Conservation (phyloP, 2,329 filamentous ascomycete genomes). For the Paraphaeosphaeria minitans region DNA sequence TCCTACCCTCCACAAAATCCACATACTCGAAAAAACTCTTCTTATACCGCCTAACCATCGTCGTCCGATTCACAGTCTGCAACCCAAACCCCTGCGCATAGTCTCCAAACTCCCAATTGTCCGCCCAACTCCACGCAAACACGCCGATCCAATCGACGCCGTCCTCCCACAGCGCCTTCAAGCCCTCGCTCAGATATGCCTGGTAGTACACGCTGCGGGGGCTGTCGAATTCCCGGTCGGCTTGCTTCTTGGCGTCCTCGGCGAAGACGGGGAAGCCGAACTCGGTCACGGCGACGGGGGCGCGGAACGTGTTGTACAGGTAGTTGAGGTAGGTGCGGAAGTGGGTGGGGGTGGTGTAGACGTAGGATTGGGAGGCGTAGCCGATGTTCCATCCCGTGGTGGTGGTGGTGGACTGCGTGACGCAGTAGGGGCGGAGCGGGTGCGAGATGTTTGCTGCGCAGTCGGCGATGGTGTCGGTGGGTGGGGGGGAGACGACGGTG, state of each 20-base stretch:
- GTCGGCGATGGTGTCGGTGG: slow-evolving; percentile 49
- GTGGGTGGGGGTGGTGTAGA: slow-evolving; percentile 64
- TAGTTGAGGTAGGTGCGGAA: slow-evolving; percentile 63
- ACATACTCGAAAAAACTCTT: slow-evolving; percentile 65
- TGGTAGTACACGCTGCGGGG: slow-evolving; percentile 62
- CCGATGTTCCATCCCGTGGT: slow-evolving; percentile 64
- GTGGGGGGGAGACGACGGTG: slow-evolving; percentile 58
- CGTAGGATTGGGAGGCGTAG: slow-evolving; percentile 60
- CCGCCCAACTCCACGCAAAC: slow-evolving; percentile 58
- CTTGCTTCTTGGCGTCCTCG: slow-evolving; percentile 52
- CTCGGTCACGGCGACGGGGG: slow-evolving; percentile 58
- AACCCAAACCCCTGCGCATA: slow-evolving; percentile 60
- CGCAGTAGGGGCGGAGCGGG: slow-evolving; percentile 59
- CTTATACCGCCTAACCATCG: slow-evolving; percentile 58
- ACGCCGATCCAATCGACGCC: slow-evolving; percentile 61
- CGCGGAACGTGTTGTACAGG: slow-evolving; percentile 63
- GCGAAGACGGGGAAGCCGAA: slow-evolving; percentile 63
- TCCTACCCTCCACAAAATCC: slow-evolving; percentile 53
- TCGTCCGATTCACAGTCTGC: slow-evolving; percentile 61
- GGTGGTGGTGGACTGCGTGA: slow-evolving; percentile 54
- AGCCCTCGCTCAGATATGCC: slow-evolving; percentile 59
- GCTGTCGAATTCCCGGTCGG: slow-evolving; percentile 60
- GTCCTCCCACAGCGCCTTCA: slow-evolving; percentile 63
- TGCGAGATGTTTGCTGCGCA: slow-evolving; percentile 56
- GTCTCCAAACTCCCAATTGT: slow-evolving; percentile 63